Percentiles rank a stretch among this genome's conserved stretches.
Evolutionary conservation across 441 rosid species (phyloP).

Genomic region (Adansonia madagascariensis): DNA sequence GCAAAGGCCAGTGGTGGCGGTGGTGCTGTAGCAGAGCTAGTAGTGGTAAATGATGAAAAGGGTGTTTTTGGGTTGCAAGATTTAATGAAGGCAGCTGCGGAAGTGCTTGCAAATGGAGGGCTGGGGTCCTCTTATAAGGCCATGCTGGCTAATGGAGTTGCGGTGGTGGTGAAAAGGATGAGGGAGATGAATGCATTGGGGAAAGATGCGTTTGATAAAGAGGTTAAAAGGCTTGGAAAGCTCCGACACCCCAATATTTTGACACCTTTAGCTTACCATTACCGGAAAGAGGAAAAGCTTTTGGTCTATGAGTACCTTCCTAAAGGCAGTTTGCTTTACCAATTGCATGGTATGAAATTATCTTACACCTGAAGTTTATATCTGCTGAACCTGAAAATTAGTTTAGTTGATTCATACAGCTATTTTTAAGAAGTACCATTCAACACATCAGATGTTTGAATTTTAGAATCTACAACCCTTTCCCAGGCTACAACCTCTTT

Average conservation of each 20-base stretch:
- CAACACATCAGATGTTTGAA: too few relatives aligned
- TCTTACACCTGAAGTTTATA: not conserved
- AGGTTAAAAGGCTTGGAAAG: conserved; percentile 54
- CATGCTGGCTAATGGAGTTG: conserved; percentile 43
- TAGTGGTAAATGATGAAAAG: conserved; percentile 56
- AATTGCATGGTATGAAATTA: conserved; percentile 55
- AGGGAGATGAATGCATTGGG: conserved; percentile 58
- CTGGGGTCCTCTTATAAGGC: conserved; percentile 71
- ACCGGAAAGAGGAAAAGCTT: conserved; percentile 65
- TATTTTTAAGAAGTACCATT: too few relatives aligned
- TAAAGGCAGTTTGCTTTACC: conserved; percentile 63
- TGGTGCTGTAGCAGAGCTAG: conserved; percentile 38
- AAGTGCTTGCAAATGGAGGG: conserved; percentile 67
- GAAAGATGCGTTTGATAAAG: conserved; percentile 54
- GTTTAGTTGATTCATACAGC: too few relatives aligned
- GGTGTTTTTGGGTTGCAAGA: conserved; percentile 61
- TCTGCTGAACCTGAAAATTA: too few relatives aligned
- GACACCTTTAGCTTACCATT: conserved; percentile 72
- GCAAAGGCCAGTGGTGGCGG: conserved; percentile 3
- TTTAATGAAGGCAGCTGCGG: conserved; percentile 76
- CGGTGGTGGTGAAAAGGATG: conserved; percentile 68
- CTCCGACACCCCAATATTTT: conserved; percentile 56
- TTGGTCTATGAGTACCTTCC: conserved; percentile 60
- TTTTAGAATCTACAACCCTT: too few relatives aligned
- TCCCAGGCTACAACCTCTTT: too few relatives aligned